These are phyloP conservation scores for Leptodermis oblonga DNA, from an alignment of 257 asterid genomes.

Conservation along the genomic window DNA sequence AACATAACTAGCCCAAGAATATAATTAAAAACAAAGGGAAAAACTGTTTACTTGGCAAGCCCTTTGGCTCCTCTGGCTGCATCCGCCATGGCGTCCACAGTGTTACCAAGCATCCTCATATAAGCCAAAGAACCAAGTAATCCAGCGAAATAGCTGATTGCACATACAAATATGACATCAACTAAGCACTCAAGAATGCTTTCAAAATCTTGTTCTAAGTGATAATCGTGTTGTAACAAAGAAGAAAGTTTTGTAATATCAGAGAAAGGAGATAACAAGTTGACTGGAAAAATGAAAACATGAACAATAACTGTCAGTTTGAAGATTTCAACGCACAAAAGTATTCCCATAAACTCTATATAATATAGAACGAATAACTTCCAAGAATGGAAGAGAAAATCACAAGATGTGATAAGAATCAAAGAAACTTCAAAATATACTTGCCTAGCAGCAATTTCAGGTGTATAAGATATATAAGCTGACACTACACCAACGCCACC, in stretches of 20 bases:
- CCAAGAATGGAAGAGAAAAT: not conserved
- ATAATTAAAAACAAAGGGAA: not conserved
- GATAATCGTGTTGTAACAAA: not conserved
- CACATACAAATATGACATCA: constrained; percentile 9
- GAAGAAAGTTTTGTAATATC: not conserved
- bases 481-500: constrained; percentile 82
- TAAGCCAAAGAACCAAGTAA: constrained; percentile 78
- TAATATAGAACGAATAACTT: not conserved
- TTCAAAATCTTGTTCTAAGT: not conserved
- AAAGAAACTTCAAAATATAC: constrained; percentile 2
- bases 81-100: constrained; percentile 79
- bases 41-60: constrained; percentile 59
- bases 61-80: constrained; percentile 88
- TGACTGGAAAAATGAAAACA: not conserved
- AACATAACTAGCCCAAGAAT: constrained; percentile 7
- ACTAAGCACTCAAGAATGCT: not conserved
- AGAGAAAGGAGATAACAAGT: not conserved
- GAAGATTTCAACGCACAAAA: not conserved
- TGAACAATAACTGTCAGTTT: not conserved
- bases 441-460: constrained; percentile 83
- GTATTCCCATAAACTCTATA: not conserved
- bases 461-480: constrained; percentile 70
- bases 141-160: constrained; percentile 76
- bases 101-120: constrained; percentile 90
- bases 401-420: not conserved